A percentile compares a stretch with the other conserved stretches of the same genome.
These are phyloP conservation scores for Balamuthia mandrillaris DNA, from an alignment of 208 protist genomes.

Conservation along the genomic window DNA sequence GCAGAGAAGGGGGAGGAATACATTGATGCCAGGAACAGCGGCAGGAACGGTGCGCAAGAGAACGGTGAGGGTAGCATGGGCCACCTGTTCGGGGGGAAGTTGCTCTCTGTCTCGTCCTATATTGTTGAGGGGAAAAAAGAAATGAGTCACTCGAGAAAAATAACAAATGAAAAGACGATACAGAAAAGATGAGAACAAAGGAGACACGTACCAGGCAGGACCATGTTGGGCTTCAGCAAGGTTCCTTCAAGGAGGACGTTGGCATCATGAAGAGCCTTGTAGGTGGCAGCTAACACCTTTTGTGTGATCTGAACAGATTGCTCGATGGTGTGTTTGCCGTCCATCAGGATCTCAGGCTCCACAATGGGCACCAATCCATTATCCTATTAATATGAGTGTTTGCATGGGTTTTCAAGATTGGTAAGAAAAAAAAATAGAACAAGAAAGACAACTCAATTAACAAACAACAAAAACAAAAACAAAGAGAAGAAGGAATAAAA, in stretches of 20 bases:
- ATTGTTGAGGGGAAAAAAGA: too few relatives aligned
- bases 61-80: constrained; percentile 79
- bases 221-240: constrained; percentile 97
- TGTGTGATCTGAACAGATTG: constrained; percentile 79
- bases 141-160: not conserved
- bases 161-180: too few relatives aligned
- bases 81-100: constrained; percentile 80
- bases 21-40: constrained; percentile 85
- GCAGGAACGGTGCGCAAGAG: constrained; percentile 88
- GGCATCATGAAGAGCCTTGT: constrained; percentile 83
- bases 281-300: constrained; percentile 70
- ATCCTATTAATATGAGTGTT: too few relatives aligned
- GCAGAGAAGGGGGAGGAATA: not conserved
- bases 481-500: too few relatives aligned
- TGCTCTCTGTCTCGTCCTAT: constrained; percentile 55
- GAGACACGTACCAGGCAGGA: constrained; percentile 82
- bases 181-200: not conserved
- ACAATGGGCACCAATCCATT: constrained; percentile 95
- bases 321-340: constrained; percentile 89
- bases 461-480: too few relatives aligned
- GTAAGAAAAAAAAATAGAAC: too few relatives aligned
- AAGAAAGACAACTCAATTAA: too few relatives aligned
- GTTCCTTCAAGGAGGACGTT: constrained; percentile 89
- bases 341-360: constrained; percentile 91
- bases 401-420: too few relatives aligned